Evolutionary conservation across 164 flowering plant species (phyloP), one percentile per base, ranked within the genome.

Genomic region (Kingdonia uniflora): DNA sequence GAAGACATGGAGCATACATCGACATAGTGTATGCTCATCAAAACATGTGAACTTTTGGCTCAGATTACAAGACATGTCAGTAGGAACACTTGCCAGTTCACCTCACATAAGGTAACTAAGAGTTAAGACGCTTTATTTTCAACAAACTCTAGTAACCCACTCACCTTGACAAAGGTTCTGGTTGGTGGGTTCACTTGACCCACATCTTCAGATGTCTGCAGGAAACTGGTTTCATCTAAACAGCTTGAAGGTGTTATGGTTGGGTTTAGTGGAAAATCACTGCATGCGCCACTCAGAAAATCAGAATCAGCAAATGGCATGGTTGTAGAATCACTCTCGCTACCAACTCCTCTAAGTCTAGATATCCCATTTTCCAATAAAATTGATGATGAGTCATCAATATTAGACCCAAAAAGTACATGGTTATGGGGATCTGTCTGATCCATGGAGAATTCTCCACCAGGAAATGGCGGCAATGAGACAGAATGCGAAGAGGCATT

Each of bases 121-220:
- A 29, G 8, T 8, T 8, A 29, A 29, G 35, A n/a, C n/a, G 35
- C 35, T 8, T 3, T 29, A 29, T 29, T 29, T 29, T 29, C 8
- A 29, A 29, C 35, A 29, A 3, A 29, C 8, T 29, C 8, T 4
- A 29, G 4, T 8, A 35, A 23, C 6, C 25, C 11, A 12, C 52
- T 59, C 17, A 82, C 98, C 96, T 91, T 91, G 13, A 91, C 98
- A 72, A 87, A 91, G 76, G 86, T 82, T 76, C 76, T 71, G 19
- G 62, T 69, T 19, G 75, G 77, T 62, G 77, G 75, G 71, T 87
- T 77, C 40, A 42, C 78, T 65, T 77, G 87, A 11, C 79, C 90
- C 61, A 54, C 80, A 68, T 80, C 77, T 39, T 81, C 96, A 2
- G 90, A 68, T 20, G 92, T 76, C 61, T 82, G 89, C 80, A 83